Evolutionary conservation across 371 early-diverging fungal species (phyloP).

Genomic region (Rhizomucor miehei): DNA sequence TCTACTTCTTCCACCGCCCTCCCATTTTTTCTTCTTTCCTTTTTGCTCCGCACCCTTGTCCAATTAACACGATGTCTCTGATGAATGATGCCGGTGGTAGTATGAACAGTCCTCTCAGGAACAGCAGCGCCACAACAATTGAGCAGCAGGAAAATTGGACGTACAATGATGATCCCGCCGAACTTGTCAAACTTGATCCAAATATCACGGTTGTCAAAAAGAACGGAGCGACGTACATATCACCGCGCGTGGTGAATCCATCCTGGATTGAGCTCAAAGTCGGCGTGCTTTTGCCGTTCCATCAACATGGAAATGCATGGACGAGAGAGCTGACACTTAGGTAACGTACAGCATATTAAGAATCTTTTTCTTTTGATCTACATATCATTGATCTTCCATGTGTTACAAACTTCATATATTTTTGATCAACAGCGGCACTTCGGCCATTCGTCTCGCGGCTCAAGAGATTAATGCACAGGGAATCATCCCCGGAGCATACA

Average conservation of each 20-base stretch:
- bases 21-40: no score
- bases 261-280: slow-evolving; percentile 47
- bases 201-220: slow-evolving; percentile 2
- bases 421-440: slow-evolving; percentile 51
- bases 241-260: slow-evolving; percentile 16
- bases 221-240: slow-evolving; percentile 34
- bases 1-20: no score
- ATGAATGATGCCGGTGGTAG: no score
- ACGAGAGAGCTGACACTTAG: slow-evolving; percentile 41
- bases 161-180: no score
- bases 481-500: slow-evolving; percentile 56
- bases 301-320: slow-evolving; percentile 34
- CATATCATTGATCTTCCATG: background rate
- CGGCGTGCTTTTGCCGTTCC: slow-evolving; percentile 54
- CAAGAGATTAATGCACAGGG: slow-evolving; percentile 53
- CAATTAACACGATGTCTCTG: no score
- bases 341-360: slow-evolving; percentile 13
- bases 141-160: no score
- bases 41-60: no score
- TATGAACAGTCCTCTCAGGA: no score
- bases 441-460: slow-evolving; percentile 56
- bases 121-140: no score
- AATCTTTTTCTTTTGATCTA: background rate
- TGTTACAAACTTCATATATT: no score
- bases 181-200: no score